Evolutionary conservation across 2,329 filamentous ascomycete genomes (phyloP), one percentile per base, ranked within the genome.

Genomic region (Nannizziopsis arthrosporioides): DNA sequence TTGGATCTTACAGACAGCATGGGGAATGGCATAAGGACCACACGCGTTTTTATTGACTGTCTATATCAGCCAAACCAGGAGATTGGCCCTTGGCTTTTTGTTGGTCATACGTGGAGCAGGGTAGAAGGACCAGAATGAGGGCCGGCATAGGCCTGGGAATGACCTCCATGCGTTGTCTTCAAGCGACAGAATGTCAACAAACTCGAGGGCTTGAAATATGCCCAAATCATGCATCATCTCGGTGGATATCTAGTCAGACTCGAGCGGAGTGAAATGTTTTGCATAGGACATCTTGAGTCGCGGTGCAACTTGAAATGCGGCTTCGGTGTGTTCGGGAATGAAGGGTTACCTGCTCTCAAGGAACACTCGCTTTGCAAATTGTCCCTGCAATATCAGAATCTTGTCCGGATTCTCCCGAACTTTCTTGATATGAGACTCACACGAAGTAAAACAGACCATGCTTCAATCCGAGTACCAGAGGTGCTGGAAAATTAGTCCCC

Each of bases 11-110:
- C 51, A 49, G 37, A 52, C 47, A 41, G 47, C 49, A 47, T 53
- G 53, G 19, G 53, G 32, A 15, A 56, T 53, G n/a, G 49, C 53
- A 40, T 54, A 53, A 14, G 53, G 51, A 3, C 51, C 53, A 39
- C 53, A 56, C 2, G 51, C 51, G 43, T 52, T n/a, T n/a, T n/a
- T 54, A 44, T 54, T 52, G 34, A 53, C 53, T 14, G 52, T 54
- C 36, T 52, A 46, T 43, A 47, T 53, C 10, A 38, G 34, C 49
- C 42, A 49, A 15, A 51, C 19, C 27, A 46, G 31, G 8, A 19
- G 15, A 22, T 32, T 49, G 6, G 3, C 9, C 14, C 32, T 51
- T 31, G 15, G 19, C 30, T 46, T 15, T 19, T 43, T 47, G 47
- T 39, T 38, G 15, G 36, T 53, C 46, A 31, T 52, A 53, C n/a